Evolutionary conservation across 2,329 filamentous ascomycete species (phyloP).

Genomic region (Sclerotinia glacialis): DNA sequence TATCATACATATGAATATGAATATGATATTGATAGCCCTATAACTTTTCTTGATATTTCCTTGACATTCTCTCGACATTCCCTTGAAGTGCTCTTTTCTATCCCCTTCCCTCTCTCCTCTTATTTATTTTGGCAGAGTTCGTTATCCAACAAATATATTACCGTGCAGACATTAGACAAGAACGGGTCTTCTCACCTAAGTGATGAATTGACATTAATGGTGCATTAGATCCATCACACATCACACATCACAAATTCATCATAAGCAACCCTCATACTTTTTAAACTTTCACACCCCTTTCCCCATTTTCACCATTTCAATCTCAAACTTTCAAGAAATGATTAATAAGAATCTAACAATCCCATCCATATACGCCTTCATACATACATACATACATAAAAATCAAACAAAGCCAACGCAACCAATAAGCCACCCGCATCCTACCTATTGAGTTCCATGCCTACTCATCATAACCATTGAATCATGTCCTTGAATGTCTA

Average conservation of each 20-base stretch:
- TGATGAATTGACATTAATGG: too few species aligned
- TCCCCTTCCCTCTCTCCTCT: too few species aligned
- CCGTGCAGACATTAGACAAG: too few species aligned
- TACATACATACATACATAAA: neutral
- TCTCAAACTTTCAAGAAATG: neutral
- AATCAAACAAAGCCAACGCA: neutral
- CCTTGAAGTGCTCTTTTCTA: too few species aligned
- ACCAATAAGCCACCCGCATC: neutral
- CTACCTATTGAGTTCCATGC: neutral
- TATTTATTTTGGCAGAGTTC: too few species aligned
- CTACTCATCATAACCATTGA: slow-evolving; percentile 13
- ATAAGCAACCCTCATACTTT: neutral
- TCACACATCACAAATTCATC: neutral
- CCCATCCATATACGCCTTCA: neutral
- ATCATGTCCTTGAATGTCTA: neutral
- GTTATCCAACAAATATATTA: too few species aligned
- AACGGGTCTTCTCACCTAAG: too few species aligned
- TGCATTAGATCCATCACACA: too few species aligned
- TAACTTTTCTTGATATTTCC: too few species aligned
- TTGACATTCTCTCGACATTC: too few species aligned
- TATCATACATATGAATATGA: too few species aligned
- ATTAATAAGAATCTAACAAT: neutral
- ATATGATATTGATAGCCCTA: too few species aligned
- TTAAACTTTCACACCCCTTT: neutral
- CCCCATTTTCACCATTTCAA: neutral